Evolutionary conservation across 345 rosid species (phyloP), one percentile per base, ranked within the genome.

Genomic region (Alliaria petiolata): DNA sequence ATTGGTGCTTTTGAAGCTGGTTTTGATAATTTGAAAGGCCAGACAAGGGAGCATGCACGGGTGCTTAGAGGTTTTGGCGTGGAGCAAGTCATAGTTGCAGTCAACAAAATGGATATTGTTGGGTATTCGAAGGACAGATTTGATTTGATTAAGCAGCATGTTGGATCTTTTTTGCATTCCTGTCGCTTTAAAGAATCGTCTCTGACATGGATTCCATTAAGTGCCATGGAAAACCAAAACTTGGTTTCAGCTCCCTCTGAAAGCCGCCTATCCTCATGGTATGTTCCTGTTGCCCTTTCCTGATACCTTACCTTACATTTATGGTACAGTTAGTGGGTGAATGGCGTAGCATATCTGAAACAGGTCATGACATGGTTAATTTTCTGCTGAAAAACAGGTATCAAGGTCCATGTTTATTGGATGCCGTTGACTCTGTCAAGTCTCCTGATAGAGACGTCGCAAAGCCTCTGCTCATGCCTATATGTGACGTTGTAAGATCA

Each of bases 21-120:
- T 62, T 77, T 89, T 80, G 89, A 91, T 51, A 71, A 75, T 52
- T 56, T 78, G 45, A 89, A 84, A 74, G 98, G 99, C 34, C 96
- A 88, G 78, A 95, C 97, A 42, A 90, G 81, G 80, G 98, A 95
- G 78, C 98, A 95, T 72, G 89, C 93, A 14, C 96, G 80, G 38
- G 88, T 95, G 54, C 86, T 95, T 54, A 86, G 93, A 84, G 91
- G 99, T 76, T 95, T 95, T 51, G 99, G 97, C 40, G 96, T 91
- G 61, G 96, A 95, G 47, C 98, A 95, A 79, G 79, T 95, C 73
- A 89, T 91, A 74, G 91, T 91, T 47, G 99, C 90, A 1, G 78
- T 95, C 49, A 91, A 95, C 83, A 95, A 95, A 82, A 85, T 95
- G 96, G 99, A 95, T 53, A 79, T 70, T 39, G 87, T 95, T 39